Base-by-base conservation (phyloP, 2,329 filamentous ascomycete genomes). In the Monilinia fructigena region DNA sequence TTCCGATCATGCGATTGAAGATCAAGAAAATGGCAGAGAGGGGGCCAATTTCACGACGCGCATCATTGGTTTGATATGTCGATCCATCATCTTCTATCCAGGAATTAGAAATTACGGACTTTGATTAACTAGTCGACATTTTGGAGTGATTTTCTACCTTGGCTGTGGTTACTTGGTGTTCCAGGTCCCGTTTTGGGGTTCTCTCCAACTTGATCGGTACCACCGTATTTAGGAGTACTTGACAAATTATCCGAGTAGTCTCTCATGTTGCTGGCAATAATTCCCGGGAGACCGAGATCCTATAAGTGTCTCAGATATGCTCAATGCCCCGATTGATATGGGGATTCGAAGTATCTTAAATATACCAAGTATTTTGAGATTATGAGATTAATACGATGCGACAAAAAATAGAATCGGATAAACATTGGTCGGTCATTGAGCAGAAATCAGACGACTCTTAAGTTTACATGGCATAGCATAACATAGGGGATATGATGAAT, bases 1-100 rank as follows among this genome's bases (percentile, higher is more conserved):
- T 88, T 53, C 87, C 86, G 66, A 89, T 85, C 78, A 89, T 85
- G 67, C 86, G 83, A 78, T 88, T 88, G 76, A 88, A 83, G 74
- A 88, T 86, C 4, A 87, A 79, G 76, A 86, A 85, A 26, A 81
- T 77, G 26, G 86, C 85, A 6, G 82, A 83, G 56, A 80, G 76
- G 58, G 86, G 73, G 56, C 85, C 85, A 66, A 87, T 85, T 72
- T 85, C 81, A 50, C 83, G 80, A 79, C 82, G 56, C 12, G 40
- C 18, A 35, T 67, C 65, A 47, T 64, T 67, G 11, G 65, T 67
- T 59, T 28, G 65, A 54, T 65, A 65, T 16, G 55, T 20, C 14
- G 63, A 47, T 45, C 16, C 63, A 18, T 47, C 63, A 5, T 61
- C 63, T 61, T 50, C 38, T 48, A 12, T 65, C n/a, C 12, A n/a